These are phyloP conservation scores for Gaultheria prostrata DNA, from an alignment of 148 eudicot genomes.

Conservation along the genomic window DNA sequence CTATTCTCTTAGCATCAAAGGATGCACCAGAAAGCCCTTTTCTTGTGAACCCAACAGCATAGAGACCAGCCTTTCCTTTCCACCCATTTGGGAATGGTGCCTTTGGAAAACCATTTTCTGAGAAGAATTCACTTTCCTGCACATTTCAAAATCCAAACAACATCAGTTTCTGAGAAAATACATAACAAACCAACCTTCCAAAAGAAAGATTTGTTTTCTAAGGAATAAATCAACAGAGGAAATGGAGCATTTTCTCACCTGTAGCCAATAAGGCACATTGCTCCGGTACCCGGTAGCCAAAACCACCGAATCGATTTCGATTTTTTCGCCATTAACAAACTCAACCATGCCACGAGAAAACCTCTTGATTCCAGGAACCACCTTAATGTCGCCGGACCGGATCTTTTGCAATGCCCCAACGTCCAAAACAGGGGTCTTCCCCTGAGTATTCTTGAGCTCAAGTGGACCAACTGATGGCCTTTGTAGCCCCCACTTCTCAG, in stretches of 20 bases:
- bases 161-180: slow-evolving; percentile 19
- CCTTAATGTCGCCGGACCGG: slow-evolving; percentile 52
- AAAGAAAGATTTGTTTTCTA: not conserved
- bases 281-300: slow-evolving; percentile 87
- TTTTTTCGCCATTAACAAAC: slow-evolving; percentile 48
- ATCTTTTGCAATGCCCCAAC: slow-evolving; percentile 72
- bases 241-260: slow-evolving; percentile 45
- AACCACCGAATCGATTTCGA: slow-evolving; percentile 62
- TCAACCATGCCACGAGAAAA: slow-evolving; percentile 41
- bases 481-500: slow-evolving; percentile 51
- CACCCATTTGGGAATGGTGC: slow-evolving; percentile 65
- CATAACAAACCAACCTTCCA: not conserved
- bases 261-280: slow-evolving; percentile 91
- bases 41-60: slow-evolving; percentile 88
- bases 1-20: slow-evolving; percentile 58
- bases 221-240: slow-evolving; percentile 26
- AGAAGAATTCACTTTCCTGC: slow-evolving; percentile 77
- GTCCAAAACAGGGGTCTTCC: slow-evolving; percentile 86
- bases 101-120: slow-evolving; percentile 78
- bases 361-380: slow-evolving; percentile 70
- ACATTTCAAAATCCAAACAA: not conserved
- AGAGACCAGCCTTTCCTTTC: slow-evolving; percentile 85
- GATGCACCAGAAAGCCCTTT: slow-evolving; percentile 87
- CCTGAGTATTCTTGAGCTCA: slow-evolving; percentile 66
- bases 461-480: slow-evolving; percentile 73